Evolutionary conservation across 805 yeast genomes (phyloP).

Genomic region (Sugiyamaella qingdaonensis): DNA sequence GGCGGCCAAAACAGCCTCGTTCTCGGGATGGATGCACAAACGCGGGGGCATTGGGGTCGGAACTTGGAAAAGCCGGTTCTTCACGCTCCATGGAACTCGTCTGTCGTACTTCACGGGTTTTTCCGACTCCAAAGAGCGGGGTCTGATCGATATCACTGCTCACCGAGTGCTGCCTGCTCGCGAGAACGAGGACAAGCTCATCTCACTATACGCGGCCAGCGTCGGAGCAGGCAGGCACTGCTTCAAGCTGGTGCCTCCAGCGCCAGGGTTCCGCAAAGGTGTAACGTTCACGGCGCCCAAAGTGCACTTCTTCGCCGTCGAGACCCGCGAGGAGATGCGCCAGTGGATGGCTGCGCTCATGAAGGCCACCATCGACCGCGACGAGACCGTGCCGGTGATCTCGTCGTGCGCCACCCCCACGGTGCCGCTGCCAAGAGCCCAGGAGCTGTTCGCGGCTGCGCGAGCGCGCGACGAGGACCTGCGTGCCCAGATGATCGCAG

Average conservation of each 20-base stretch:
- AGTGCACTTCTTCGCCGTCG: conserved; percentile 94
- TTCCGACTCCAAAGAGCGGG: conserved; percentile 80
- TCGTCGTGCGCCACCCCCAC: conserved; percentile 96
- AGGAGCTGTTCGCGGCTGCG: conserved; percentile 76
- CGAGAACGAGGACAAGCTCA: conserved; percentile 74
- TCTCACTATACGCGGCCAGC: conserved; percentile 85
- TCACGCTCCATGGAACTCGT: conserved; percentile 88
- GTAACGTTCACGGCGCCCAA: conserved; percentile 94
- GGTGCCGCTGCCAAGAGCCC: conserved; percentile 80
- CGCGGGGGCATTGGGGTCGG: conserved; percentile 79
- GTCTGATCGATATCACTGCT: conserved; percentile 91
- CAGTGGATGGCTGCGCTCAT: conserved; percentile 92
- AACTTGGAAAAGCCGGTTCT: conserved; percentile 87
- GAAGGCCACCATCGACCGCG: conserved; percentile 94
- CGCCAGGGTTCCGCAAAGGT: conserved; percentile 94
- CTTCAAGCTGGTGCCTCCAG: conserved; percentile 88
- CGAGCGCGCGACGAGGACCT: conserved; percentile 24
- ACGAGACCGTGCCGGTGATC: conserved; percentile 85
- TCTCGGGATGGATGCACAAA: conserved; percentile 95
- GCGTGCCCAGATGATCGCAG: conserved; percentile 24
- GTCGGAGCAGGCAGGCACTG: conserved; percentile 93
- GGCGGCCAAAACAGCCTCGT: conserved; percentile 69
- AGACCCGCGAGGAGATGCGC: conserved; percentile 85
- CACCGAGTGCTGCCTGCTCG: conserved; percentile 82
- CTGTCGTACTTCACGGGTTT: conserved; percentile 78